Conservation (phyloP, 306 rosid species). For the Benincasa hispida region DNA sequence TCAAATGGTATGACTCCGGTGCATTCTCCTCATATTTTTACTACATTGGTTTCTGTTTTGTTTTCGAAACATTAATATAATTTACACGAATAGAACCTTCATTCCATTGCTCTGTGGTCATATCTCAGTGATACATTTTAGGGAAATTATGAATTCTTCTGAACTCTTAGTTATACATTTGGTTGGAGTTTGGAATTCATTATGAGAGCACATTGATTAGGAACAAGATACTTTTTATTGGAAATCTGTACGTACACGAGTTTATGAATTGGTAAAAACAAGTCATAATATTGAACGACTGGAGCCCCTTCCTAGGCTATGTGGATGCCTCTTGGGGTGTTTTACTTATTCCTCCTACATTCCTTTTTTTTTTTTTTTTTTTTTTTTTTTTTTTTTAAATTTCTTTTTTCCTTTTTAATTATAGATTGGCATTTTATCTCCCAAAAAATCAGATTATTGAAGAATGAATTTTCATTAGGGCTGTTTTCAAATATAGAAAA, state of each 20-base stretch:
- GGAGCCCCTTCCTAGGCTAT: background rate
- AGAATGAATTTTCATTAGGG: background rate
- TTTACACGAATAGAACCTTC: background rate
- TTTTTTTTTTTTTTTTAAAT: no score
- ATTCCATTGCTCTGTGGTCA: background rate
- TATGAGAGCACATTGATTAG: background rate
- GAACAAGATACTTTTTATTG: background rate
- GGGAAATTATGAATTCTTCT: background rate
- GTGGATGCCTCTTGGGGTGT: background rate
- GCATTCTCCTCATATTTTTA: background rate
- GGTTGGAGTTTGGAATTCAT: background rate
- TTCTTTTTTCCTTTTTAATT: no score
- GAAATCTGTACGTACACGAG: background rate
- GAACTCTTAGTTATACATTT: background rate
- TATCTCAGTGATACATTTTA: background rate
- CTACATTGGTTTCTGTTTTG: background rate
- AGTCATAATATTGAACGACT: background rate
- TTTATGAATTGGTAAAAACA: background rate
- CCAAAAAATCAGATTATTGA: no score
- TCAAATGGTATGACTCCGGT: conserved; percentile 45
- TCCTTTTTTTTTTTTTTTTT: no score
- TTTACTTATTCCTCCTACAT: background rate
- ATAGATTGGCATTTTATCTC: background rate
- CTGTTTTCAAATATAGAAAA: no score
- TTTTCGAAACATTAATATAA: background rate